Percentiles rank a stretch among this genome's conserved stretches.
These are phyloP conservation scores for Fusarium euwallaceae DNA, from an alignment of 2,329 filamentous ascomycete species.

Conservation along the genomic window DNA sequence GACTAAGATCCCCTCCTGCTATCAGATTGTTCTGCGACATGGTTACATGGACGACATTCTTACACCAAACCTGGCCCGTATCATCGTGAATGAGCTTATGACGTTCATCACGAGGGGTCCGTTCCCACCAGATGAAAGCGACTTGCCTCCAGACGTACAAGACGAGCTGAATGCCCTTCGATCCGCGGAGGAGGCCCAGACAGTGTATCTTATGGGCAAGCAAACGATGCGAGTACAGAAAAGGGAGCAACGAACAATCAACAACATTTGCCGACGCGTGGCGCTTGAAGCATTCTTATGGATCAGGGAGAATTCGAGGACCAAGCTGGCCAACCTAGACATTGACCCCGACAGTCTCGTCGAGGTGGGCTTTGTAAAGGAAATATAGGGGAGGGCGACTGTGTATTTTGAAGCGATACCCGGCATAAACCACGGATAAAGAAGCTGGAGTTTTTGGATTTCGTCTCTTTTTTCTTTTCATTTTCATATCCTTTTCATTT, in stretches of 20 bases:
- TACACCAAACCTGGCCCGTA: constrained; percentile 69
- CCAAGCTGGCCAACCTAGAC: constrained; percentile 73
- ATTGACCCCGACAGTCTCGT: constrained; percentile 68
- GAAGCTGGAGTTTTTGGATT: constrained; percentile 10
- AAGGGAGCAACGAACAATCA: constrained; percentile 50
- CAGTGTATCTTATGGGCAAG: constrained; percentile 72
- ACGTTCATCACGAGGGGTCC: constrained; percentile 60
- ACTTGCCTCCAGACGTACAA: constrained; percentile 43
- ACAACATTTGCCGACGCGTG: constrained; percentile 56
- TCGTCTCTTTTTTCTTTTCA: background rate
- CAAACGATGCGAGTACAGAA: constrained; percentile 67
- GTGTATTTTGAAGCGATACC: constrained; percentile 25
- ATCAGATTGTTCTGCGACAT: constrained; percentile 77
- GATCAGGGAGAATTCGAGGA: constrained; percentile 74
- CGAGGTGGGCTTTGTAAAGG: constrained; percentile 78
- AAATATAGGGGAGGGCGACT: constrained; percentile 60
- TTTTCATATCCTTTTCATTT: background rate
- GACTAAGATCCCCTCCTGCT: constrained; percentile 70
- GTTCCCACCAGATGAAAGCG: constrained; percentile 42
- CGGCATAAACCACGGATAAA: constrained; percentile 6
- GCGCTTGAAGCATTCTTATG: constrained; percentile 71
- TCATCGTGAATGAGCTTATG: constrained; percentile 71
- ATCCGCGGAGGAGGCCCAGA: constrained; percentile 60
- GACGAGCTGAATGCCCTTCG: constrained; percentile 60
- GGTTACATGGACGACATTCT: constrained; percentile 81